A percentile compares a stretch with the other conserved stretches of the same genome.
Evolutionary conservation across 2,329 filamentous ascomycete genomes (phyloP).

Genomic region (Aspergillus alliaceus): DNA sequence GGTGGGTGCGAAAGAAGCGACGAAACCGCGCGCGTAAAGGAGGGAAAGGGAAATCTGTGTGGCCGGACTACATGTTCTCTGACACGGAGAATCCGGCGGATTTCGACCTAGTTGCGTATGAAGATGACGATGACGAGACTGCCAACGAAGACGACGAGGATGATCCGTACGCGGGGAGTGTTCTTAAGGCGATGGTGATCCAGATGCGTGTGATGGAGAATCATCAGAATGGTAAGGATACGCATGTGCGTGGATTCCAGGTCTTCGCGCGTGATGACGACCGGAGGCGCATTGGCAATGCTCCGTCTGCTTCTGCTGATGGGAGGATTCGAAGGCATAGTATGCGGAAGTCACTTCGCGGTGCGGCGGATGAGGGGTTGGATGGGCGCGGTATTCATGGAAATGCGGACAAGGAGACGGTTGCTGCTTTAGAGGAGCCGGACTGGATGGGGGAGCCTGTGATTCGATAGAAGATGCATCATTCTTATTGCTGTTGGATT

Average conservation of each 20-base stretch:
- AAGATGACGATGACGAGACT: slow-evolving; percentile 26
- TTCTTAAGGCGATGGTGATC: slow-evolving; percentile 83
- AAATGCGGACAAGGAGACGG: slow-evolving; percentile 26
- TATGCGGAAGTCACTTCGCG: slow-evolving; percentile 30
- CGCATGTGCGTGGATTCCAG: slow-evolving; percentile 91
- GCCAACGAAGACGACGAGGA: slow-evolving; percentile 25
- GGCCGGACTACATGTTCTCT: slow-evolving; percentile 15
- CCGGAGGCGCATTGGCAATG: slow-evolving; percentile 30
- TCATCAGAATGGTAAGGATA: slow-evolving; percentile 98
- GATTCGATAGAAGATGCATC: slow-evolving; percentile 34
- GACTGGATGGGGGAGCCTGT: slow-evolving; percentile 53
- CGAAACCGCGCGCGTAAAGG: slow-evolving; percentile 14
- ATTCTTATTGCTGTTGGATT: not conserved
- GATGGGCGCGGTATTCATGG: slow-evolving; percentile 21
- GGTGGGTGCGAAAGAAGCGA: slow-evolving; percentile 27
- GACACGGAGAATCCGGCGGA: slow-evolving; percentile 14
- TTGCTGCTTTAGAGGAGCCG: slow-evolving; percentile 41
- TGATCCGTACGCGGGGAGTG: slow-evolving; percentile 61
- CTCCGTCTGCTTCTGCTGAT: slow-evolving; percentile 36
- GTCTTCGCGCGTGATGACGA: slow-evolving; percentile 63
- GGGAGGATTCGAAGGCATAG: slow-evolving; percentile 29
- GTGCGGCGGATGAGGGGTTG: slow-evolving; percentile 21
- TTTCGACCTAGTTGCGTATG: slow-evolving; percentile 3
- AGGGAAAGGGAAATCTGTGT: slow-evolving; percentile 17
- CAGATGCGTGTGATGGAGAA: slow-evolving; percentile 93